Base-by-base conservation (phyloP, 441 rosid species). In the Cnidoscolus chayamansa region DNA sequence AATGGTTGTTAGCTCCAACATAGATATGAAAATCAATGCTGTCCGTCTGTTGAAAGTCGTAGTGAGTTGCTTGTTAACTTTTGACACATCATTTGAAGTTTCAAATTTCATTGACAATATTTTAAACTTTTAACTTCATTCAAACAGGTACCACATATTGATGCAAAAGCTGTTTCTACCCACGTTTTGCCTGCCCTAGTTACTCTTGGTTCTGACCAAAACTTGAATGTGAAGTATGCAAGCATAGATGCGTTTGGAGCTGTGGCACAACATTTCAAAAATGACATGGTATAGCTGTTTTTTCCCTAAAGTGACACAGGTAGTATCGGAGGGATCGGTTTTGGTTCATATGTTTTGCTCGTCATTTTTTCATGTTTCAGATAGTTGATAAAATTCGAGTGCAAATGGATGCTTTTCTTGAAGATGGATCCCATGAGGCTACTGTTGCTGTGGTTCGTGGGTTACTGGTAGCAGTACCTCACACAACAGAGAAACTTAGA, bases 381-480 rank as follows among this genome's bases (percentile, higher is more conserved):
- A 90, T 95, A 82, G 96, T 95, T 81, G 99, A 95, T 75, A 95
- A 95, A 85, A 95, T 95, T 82, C 88, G 92, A 62, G 91, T 95
- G 78, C 99, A 95, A 86, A 95, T 95, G 99, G 99, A 95, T 86
- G 98, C 98, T 50, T 95, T 95, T 84, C 93, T 95, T 70, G 99
- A 95, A 84, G 99, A 95, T 81, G 98, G 99, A 75, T 95, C 99
- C 62, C 93, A 88, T 82, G 99, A 91, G 78, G 97, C 99, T 70
- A 91, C 94, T 50, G 74, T 92, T 61, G 97, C 97, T 72, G 99
- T 95, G 65, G 81, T 95, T 65, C 99, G 92, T 72, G 90, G 97
- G 45, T 85, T 95, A 80, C 76, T 85, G 65, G 86, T 91, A 67
- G 99, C 99, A 16, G 87, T 92, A 78, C 99, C 98, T 11, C 97